phyloP scores from a whole-genome alignment of 345 rosid genomes.

The Physaria fendleri region DNA sequence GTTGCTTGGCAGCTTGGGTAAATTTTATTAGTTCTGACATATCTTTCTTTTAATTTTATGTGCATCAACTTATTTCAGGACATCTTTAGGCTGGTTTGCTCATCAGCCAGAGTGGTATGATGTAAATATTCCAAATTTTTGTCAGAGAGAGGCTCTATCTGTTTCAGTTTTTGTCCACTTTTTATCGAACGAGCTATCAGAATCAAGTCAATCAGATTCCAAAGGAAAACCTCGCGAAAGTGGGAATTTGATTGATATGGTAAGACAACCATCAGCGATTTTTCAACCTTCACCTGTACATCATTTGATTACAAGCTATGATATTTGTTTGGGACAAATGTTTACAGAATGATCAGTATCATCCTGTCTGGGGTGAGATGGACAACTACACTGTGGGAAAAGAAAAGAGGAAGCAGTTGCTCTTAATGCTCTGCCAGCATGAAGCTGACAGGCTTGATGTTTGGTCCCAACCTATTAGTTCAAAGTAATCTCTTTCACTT shows the following conservation, averaged over 20 bases:
- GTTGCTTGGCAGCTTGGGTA: constrained; percentile 1
- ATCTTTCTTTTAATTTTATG: background rate
- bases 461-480: constrained; percentile 90
- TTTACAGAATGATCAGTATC: constrained; percentile 62
- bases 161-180: constrained; percentile 73
- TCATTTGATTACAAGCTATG: constrained; percentile 2
- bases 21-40: background rate
- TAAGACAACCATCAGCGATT: constrained; percentile 17
- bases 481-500: constrained; percentile 50
- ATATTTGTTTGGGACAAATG: constrained; percentile 15
- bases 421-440: constrained; percentile 91
- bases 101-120: constrained; percentile 92
- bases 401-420: constrained; percentile 88
- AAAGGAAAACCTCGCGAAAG: constrained; percentile 60
- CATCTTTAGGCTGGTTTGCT: constrained; percentile 97
- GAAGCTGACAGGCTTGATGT: constrained; percentile 99
- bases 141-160: constrained; percentile 85
- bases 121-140: constrained; percentile 50
- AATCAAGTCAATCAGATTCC: constrained; percentile 49
- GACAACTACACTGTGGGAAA: constrained; percentile 70
- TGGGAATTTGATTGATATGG: constrained; percentile 57
- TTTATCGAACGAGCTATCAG: constrained; percentile 62
- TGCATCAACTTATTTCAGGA: constrained; percentile 47
- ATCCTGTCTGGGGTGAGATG: constrained; percentile 97
- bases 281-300: constrained; percentile 1